Base-by-base conservation (phyloP, 2,329 filamentous ascomycete species). In the Hawksworthiomyces lignivorus region DNA sequence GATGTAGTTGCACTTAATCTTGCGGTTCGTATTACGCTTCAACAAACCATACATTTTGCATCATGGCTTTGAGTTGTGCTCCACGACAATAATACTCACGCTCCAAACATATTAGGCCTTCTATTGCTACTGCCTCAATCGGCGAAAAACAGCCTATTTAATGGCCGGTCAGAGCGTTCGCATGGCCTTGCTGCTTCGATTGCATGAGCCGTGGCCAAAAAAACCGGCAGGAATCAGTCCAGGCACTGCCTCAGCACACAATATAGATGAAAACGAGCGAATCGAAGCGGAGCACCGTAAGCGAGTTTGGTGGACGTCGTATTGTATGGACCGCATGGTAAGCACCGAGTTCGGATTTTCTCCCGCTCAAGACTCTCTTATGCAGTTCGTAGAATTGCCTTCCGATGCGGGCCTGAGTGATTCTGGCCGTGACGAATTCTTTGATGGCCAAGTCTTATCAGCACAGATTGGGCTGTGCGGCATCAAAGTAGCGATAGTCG, bases 141-240 rank as follows among this genome's bases (percentile, higher is more conserved):
- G 46, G 3, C 31, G 46, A 3, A 39, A 41, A 10, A 36, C 46
- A 0, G 46, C 46, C 30, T 48, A 45, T 20, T 20, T 52, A 9
- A 54, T 69, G 4, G 63, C 68, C 1, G 63, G 68, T 15, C 64
- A 62, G 0, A 68, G 69, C 1, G 58, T 72, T 2, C 61, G 69
- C 5, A 47, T 66, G 1, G 60, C 59, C 2, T 54, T 69, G 0
- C 59, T 69, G 4, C 67, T 70, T 54, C 68, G 68, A 7, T 52
- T 71, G 3, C 62, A 71, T 9, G 51, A 62, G 21, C 60, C 62
- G 24, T 56, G 62, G 1, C 61, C 61, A 0, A 53, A 65, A 24
- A 21, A 26, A 8, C 8, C 24, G 24, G 12, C 24, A 12, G 12
- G 8, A 26, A 26, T 4, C 8, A 4, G 12, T 26, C 24, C 24